A percentile compares a stretch with the other conserved stretches of the same genome.
Conservation (phyloP, 257 asterid genomes). For the Jacaranda copaia region DNA sequence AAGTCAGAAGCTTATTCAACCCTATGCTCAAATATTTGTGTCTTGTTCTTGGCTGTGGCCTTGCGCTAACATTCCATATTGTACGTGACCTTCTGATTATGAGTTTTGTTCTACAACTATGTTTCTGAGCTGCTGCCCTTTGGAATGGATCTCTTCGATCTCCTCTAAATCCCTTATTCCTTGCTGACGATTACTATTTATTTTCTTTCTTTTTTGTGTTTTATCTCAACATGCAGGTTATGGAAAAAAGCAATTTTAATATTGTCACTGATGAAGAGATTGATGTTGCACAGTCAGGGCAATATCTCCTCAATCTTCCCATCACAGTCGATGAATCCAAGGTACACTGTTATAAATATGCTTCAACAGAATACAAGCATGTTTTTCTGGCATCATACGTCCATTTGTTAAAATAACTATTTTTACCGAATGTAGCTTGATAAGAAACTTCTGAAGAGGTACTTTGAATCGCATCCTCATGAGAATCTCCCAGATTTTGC, state of each 20-base stretch:
- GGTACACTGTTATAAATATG: constrained; percentile 50
- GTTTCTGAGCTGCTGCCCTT: constrained; percentile 16
- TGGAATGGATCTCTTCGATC: constrained; percentile 27
- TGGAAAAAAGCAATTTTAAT: constrained; percentile 95
- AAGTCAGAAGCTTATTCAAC: constrained; percentile 21
- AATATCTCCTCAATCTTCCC: constrained; percentile 96
- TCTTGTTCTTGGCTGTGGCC: not conserved
- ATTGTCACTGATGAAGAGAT: constrained; percentile 87
- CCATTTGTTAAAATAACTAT: constrained; percentile 31
- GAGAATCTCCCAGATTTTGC: constrained; percentile 90
- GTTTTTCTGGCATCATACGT: constrained; percentile 1
- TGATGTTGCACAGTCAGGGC: constrained; percentile 89
- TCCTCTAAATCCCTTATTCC: constrained; percentile 22
- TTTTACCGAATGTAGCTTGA: constrained; percentile 75
- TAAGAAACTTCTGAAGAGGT: constrained; percentile 75
- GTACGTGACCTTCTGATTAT: not conserved
- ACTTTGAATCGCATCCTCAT: constrained; percentile 73
- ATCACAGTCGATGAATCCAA: constrained; percentile 90
- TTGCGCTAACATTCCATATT: constrained; percentile 20
- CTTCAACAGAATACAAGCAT: constrained; percentile 21
- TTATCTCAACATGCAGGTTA: constrained; percentile 55
- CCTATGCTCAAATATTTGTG: constrained; percentile 22
- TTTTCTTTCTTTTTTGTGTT: not conserved
- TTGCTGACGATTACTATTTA: constrained; percentile 15
- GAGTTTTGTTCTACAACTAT: constrained; percentile 19